Base-by-base conservation (phyloP, 305 asterid genomes). In the Fraxinus greggii region DNA sequence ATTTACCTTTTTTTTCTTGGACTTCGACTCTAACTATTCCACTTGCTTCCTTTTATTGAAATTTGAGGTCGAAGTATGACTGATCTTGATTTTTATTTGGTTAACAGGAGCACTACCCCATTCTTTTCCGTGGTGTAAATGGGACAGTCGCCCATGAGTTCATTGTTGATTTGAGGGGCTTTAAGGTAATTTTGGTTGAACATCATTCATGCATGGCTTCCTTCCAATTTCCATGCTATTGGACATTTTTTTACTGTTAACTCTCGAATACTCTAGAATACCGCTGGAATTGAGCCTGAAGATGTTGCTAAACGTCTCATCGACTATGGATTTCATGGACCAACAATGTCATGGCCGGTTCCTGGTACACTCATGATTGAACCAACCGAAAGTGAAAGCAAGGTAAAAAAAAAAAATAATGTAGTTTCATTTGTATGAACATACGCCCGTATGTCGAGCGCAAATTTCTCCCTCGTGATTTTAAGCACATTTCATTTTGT, bases 201-300 rank as follows among this genome's bases (percentile, higher is more conserved):
- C 51, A 35, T 31, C 23, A 51, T 9, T 79, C 78, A 1, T 5
- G 13, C 63, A 59, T 17, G 59, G 7, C 7, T 26, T 59, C 75
- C 21, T 36, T 82, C 74, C 13, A 4, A 36, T 73, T 38, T 51
- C 61, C 61, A 51, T 15, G 61, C 61, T 1, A 51, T 51, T 51
- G 23, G 8, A 19, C 5, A 33, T 65, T 82, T 83, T 61, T 82
- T 84, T 51, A 77, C 51, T 72, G 29, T 72, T 72, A 31, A 79
- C 78, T 73, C 74, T 24, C 42, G 31, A 65, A 65, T 75, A 35
- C 26, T 79, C 75, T 81, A 95, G 99, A 88, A 81, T 82, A 92
- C 98, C 76, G 99, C 98, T 88, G 98, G 99, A 80, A 89, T 95
- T 67, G 99, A 95, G 90, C 94, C 99, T 9, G 99, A 95, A 87